Conservation (phyloP, 2,329 filamentous ascomycete genomes). For the Phialophora chinensis region DNA sequence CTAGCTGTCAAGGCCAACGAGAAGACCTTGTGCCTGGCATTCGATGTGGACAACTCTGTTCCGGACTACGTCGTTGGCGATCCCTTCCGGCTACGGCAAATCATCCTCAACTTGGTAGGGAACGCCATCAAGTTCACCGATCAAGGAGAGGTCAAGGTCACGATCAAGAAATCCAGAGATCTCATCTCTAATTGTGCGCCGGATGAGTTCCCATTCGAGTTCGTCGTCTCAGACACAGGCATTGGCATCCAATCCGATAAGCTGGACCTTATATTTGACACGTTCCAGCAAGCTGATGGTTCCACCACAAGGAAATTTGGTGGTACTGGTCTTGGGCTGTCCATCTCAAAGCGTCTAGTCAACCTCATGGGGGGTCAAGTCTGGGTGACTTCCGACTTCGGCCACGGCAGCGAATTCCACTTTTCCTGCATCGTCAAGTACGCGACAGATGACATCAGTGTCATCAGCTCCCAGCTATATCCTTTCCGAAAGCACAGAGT, state of each 20-base stretch:
- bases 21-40: constrained; percentile 89
- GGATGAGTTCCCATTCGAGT: constrained; percentile 91
- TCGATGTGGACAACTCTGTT: constrained; percentile 89
- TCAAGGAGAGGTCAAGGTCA: constrained; percentile 91
- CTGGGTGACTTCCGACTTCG: constrained; percentile 92
- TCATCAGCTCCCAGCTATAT: constrained; percentile 80
- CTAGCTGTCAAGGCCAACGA: constrained; percentile 97
- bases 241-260: constrained; percentile 97
- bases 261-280: constrained; percentile 96
- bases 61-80: constrained; percentile 96
- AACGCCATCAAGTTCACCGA: constrained; percentile 99
- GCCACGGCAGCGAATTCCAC: constrained; percentile 91
- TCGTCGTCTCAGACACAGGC: constrained; percentile 92
- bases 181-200: constrained; percentile 59
- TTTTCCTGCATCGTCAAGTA: constrained; percentile 93
- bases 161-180: constrained; percentile 75
- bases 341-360: constrained; percentile 92
- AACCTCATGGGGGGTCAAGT: constrained; percentile 96
- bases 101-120: constrained; percentile 94
- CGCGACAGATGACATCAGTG: constrained; percentile 76
- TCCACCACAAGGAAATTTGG: constrained; percentile 96
- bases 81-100: constrained; percentile 93
- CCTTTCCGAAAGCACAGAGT: constrained; percentile 94
- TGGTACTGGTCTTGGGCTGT: constrained; percentile 89
- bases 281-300: constrained; percentile 97